Conservation (phyloP, 1,284 basidiomycete genomes). For the Irpex sp. region DNA sequence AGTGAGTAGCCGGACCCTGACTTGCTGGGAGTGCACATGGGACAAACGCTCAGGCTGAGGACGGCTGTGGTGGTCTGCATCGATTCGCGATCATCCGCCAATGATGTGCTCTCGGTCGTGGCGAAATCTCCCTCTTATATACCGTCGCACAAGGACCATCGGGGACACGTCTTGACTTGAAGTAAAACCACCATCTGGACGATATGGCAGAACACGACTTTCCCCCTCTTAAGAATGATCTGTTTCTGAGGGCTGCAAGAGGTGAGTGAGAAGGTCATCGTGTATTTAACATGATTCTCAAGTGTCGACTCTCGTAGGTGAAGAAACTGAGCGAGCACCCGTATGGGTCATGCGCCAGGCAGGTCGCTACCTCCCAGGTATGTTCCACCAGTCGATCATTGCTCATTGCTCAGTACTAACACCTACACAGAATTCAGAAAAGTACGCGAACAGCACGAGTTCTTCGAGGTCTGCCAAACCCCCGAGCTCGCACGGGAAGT, state of each 20-base stretch:
- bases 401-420: neutral
- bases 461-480: conserved; percentile 91
- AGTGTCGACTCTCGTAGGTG: conserved; percentile 43
- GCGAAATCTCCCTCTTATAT: neutral
- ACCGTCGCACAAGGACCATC: no score
- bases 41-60: neutral
- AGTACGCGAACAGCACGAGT: conserved; percentile 80
- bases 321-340: conserved; percentile 88
- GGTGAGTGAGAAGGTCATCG: conserved; percentile 35
- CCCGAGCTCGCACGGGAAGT: conserved; percentile 83
- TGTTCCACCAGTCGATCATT: conserved; percentile 19
- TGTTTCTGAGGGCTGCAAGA: conserved; percentile 85
- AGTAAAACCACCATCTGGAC: neutral
- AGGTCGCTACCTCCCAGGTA: conserved; percentile 92
- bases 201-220: conserved; percentile 12
- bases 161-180: no score
- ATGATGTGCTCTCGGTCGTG: neutral
- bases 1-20: neutral
- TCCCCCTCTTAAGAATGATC: conserved; percentile 34
- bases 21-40: neutral
- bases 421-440: conserved; percentile 73
- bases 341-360: conserved; percentile 99
- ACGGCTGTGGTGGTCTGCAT: neutral
- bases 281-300: neutral
- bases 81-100: neutral